Percentiles rank a stretch among this genome's conserved stretches.
Evolutionary conservation across 2,329 filamentous ascomycete genomes (phyloP).

Genomic region (Cryphonectria radicalis): DNA sequence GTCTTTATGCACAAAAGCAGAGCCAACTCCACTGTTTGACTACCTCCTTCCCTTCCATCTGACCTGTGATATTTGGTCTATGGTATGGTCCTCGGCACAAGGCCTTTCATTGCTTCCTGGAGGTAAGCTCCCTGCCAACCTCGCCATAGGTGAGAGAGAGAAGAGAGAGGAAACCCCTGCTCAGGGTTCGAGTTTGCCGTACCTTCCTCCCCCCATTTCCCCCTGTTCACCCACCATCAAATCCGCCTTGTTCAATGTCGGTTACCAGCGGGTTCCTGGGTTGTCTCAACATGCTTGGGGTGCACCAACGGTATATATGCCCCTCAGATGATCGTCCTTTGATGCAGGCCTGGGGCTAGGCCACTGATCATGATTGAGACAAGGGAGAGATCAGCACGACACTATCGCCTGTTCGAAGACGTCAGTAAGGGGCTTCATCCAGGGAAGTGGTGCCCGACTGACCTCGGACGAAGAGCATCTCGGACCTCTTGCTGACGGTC

Average conservation of each 20-base stretch:
- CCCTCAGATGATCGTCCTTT: neutral
- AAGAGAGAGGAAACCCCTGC: neutral
- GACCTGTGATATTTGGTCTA: neutral
- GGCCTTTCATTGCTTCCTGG: neutral
- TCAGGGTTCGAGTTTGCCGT: neutral
- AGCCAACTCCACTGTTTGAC: neutral
- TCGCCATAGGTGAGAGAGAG: neutral
- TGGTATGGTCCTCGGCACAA: neutral
- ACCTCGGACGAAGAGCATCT: constrained; percentile 99
- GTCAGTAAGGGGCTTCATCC: constrained; percentile 2
- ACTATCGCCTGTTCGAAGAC: constrained; percentile 35
- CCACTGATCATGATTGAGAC: constrained; percentile 29
- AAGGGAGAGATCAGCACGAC: constrained; percentile 38
- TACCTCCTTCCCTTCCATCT: neutral
- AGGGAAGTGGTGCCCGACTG: constrained; percentile 38
- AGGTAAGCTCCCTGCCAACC: neutral
- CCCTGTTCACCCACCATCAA: neutral
- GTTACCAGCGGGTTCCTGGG: neutral
- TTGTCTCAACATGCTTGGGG: neutral
- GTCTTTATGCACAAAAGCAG: neutral
- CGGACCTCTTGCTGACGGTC: constrained; percentile 95
- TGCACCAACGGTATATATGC: neutral
- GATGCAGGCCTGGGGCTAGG: neutral
- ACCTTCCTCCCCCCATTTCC: no score
- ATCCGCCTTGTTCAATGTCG: neutral